Evolutionary conservation across 148 eudicot genomes (phyloP).

Genomic region (Silene conica): DNA sequence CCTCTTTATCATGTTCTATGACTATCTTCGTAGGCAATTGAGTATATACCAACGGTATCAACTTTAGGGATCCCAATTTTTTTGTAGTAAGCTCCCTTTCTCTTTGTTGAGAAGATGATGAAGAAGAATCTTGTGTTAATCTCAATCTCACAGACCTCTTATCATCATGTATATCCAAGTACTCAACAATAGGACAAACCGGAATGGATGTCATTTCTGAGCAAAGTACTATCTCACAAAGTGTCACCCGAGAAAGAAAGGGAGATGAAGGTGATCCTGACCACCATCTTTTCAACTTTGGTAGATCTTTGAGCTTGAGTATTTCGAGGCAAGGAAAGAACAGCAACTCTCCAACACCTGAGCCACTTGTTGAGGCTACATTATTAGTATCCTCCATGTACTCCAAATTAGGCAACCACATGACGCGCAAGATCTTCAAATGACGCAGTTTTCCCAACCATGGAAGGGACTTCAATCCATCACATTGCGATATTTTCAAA

Average conservation of each 20-base stretch:
- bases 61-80: not conserved
- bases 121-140: not conserved
- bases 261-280: not conserved
- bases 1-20: not conserved
- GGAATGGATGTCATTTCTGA: not conserved
- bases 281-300: constrained; percentile 1
- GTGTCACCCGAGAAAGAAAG: not conserved
- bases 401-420: not conserved
- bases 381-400: constrained; percentile 1
- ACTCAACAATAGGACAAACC: not conserved
- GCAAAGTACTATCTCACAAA: not conserved
- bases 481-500: too few relatives aligned
- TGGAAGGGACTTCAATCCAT: constrained; percentile 11
- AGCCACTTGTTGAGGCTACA: not conserved
- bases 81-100: not conserved
- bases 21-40: not conserved
- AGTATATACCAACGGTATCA: not conserved
- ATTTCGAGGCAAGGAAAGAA: not conserved
- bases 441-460: constrained; percentile 9
- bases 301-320: not conserved
- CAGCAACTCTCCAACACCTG: not conserved
- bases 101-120: not conserved
- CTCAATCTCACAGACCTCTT: not conserved
- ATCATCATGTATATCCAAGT: not conserved
- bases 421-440: not conserved